Evolutionary conservation across 495 filamentous ascomycete genomes (phyloP), one percentile per base, ranked within the genome.

Genomic region (Chaetomium tenue): DNA sequence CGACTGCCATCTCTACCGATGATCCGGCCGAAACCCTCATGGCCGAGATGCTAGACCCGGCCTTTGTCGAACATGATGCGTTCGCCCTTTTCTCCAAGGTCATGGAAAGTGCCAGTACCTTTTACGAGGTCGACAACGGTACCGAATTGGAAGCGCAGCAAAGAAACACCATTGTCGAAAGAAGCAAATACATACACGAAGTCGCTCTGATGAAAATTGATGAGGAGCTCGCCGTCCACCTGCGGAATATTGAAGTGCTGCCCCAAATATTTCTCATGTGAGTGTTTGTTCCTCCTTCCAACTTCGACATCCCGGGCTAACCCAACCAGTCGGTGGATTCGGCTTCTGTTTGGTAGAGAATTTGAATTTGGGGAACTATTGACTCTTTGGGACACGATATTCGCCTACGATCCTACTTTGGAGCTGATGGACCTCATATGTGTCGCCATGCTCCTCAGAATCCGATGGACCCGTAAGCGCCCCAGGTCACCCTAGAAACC

Each of bases 221-320:
- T 71, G 85, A 89, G 50, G 88, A 90, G 70, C 82, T 99, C 40
- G 90, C 92, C 6, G 83, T 83, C 46, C 93, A 97, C 71, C 78
- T 99, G 28, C 88, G 86, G 60, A 84, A 86, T 54, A 87, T 96
- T 44, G 93, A 97, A 56, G 87, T 99, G 65, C 75, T 98, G n/a
- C 95, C 94, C 3, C 94, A 99, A 66, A 89, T 99, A 52, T 99
- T 98, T 72, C 76, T 98, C 39, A 96, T 97, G 89, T 93, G 75
- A 77, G 86, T 78, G 11, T n/a, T 9, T 12, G 63, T 12, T 16
- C 20, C 23, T 59, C 9, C 28, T 30, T 30, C 46, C 18, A 20
- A 2, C 18, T 18, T 20, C 20, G 61, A 9, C 64, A 18, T 20
- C 7, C 18, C 26, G 63, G 65, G 58, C 70, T 66, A 59, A 70